phyloP scores from a whole-genome alignment of 352 stramenopile species.

The Globisporangium cylindrosporum region DNA sequence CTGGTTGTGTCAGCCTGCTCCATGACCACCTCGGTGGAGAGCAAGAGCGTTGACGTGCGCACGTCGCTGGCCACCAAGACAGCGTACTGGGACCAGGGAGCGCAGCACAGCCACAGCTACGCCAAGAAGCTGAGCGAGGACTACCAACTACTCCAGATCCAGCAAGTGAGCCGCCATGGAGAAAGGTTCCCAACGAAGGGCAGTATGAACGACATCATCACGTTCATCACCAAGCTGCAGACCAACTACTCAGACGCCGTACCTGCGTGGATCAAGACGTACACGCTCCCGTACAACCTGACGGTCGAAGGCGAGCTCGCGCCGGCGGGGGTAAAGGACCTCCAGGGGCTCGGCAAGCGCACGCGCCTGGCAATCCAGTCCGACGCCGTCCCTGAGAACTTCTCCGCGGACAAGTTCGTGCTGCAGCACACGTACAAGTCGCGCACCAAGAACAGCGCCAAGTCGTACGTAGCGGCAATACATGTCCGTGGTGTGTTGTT shows the following conservation, averaged over 20 bases:
- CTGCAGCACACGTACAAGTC: constrained; percentile 59
- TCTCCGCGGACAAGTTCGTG: constrained; percentile 32
- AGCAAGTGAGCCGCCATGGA: constrained; percentile 55
- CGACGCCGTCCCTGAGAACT: constrained; percentile 17
- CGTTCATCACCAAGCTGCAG: constrained; percentile 45
- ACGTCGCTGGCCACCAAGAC: constrained; percentile 37
- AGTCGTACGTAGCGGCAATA: constrained; percentile 29
- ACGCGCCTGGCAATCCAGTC: constrained; percentile 22
- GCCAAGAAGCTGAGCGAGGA: background rate
- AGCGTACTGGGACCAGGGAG: constrained; percentile 30
- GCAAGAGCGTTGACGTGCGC: constrained; percentile 9
- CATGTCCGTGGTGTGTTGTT: background rate
- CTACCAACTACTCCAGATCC: constrained; percentile 38
- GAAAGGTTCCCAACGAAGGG: constrained; percentile 53
- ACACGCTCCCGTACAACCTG: constrained; percentile 59
- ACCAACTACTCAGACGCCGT: constrained; percentile 37
- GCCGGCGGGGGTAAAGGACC: constrained; percentile 31
- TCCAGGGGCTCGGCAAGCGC: constrained; percentile 35
- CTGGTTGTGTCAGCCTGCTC: background rate
- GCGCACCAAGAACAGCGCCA: constrained; percentile 54
- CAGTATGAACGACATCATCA: constrained; percentile 44
- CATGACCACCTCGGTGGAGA: background rate
- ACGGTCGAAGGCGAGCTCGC: constrained; percentile 46
- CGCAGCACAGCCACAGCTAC: background rate
- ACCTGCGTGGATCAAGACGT: constrained; percentile 50